Evolutionary conservation across 129 eudicot species (phyloP).

Genomic region (Artemisia argyi): DNA sequence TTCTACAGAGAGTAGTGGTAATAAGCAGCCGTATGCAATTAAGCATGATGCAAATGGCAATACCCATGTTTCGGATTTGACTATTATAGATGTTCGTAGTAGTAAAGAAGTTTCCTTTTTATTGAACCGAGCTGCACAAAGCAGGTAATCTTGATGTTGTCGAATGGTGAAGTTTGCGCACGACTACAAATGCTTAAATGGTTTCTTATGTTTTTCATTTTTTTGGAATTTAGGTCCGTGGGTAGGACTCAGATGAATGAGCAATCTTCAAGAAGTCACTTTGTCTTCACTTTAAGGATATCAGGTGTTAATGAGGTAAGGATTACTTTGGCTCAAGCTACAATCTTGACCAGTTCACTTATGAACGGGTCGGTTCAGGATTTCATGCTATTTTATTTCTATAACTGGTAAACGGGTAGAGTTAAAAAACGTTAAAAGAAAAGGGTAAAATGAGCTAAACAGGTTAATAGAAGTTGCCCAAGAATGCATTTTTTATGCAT

Average conservation of each 20-base stretch:
- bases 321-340: background rate
- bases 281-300: conserved; percentile 93
- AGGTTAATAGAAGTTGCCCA: too few relatives aligned
- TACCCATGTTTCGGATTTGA: conserved; percentile 88
- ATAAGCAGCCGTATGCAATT: conserved; percentile 74
- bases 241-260: conserved; percentile 99
- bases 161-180: background rate
- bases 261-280: conserved; percentile 96
- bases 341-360: too few relatives aligned
- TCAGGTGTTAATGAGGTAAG: conserved; percentile 83
- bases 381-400: too few relatives aligned
- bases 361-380: too few relatives aligned
- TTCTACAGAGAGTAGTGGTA: conserved; percentile 38
- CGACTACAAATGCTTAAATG: background rate
- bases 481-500: too few relatives aligned
- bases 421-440: too few relatives aligned
- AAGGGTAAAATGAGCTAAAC: too few relatives aligned
- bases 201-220: background rate
- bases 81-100: conserved; percentile 83
- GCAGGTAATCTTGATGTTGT: conserved; percentile 54
- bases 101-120: conserved; percentile 88
- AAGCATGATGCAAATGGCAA: conserved; percentile 88
- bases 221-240: conserved; percentile 63
- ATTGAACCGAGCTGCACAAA: conserved; percentile 84
- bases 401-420: too few relatives aligned